phyloP scores from a whole-genome alignment of 2,329 filamentous ascomycete species.

The Chrysoporthe cubensis region DNA sequence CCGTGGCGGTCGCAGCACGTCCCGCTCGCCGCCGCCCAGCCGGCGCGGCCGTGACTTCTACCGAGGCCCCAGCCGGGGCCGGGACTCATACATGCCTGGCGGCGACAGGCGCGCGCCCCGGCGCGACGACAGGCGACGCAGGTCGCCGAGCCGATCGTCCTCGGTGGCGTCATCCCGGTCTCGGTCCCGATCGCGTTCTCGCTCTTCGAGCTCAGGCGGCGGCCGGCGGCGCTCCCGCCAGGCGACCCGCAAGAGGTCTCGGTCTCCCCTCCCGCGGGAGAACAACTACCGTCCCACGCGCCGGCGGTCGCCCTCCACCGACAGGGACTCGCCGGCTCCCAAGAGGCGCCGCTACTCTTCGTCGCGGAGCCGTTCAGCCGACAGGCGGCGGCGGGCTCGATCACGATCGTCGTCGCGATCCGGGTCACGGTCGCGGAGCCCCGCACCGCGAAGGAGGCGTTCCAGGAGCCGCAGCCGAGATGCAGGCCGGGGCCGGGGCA shows the following conservation, averaged over 20 bases:
- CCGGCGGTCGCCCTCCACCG: constrained; percentile 37
- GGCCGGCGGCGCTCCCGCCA: constrained; percentile 29
- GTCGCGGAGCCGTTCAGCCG: constrained; percentile 52
- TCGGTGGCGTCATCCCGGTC: constrained; percentile 36
- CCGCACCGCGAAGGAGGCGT: constrained; percentile 38
- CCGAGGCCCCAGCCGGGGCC: constrained; percentile 36
- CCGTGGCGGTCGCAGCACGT: constrained; percentile 48
- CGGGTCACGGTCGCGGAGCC: constrained; percentile 38
- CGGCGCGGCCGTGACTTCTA: constrained; percentile 48
- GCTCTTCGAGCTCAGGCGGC: constrained; percentile 23
- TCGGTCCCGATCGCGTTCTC: constrained; percentile 44
- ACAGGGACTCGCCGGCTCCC: constrained; percentile 45
- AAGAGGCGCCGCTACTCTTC: constrained; percentile 57
- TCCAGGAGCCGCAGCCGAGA: constrained; percentile 39
- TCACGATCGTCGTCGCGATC: constrained; percentile 46
- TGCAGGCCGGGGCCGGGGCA: constrained; percentile 21
- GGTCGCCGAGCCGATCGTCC: constrained; percentile 45
- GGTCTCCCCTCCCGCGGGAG: constrained; percentile 40
- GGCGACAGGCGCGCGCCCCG: constrained; percentile 45
- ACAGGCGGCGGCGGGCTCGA: constrained; percentile 45
- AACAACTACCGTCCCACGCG: constrained; percentile 33
- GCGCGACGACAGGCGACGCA: constrained; percentile 48
- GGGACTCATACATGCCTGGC: constrained; percentile 59
- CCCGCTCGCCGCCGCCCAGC: constrained; percentile 52
- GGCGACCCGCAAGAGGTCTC: constrained; percentile 39